A percentile compares a stretch with the other conserved stretches of the same genome.
Evolutionary conservation across 208 protist genomes (phyloP).

Genomic region (Trypanosoma mega): DNA sequence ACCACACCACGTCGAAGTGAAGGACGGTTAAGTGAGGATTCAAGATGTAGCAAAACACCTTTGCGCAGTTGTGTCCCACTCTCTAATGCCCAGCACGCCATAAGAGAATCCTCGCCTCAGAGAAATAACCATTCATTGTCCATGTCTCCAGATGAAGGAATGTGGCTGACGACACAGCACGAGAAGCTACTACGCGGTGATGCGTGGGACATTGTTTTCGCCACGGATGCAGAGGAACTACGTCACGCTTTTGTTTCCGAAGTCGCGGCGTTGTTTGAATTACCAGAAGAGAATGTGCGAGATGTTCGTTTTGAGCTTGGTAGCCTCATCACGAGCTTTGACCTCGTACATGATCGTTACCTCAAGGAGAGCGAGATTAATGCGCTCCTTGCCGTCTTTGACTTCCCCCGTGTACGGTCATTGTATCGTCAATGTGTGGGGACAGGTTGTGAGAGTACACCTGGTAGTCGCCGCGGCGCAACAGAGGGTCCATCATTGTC

Average conservation of each 20-base stretch:
- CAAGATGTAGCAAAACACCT: too few relatives aligned
- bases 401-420: slow-evolving; percentile 33
- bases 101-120: too few relatives aligned
- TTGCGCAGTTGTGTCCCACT: too few relatives aligned
- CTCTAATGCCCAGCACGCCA: too few relatives aligned
- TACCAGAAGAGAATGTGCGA: slow-evolving; percentile 31
- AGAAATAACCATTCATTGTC: too few relatives aligned
- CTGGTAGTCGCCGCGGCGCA: too few relatives aligned
- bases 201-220: slow-evolving; percentile 36
- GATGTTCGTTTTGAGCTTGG: slow-evolving; percentile 31
- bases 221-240: slow-evolving; percentile 27
- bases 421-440: slow-evolving; percentile 28
- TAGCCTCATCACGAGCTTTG: slow-evolving; percentile 33
- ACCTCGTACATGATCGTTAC: slow-evolving; percentile 36
- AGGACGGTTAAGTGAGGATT: too few relatives aligned
- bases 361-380: slow-evolving; percentile 33
- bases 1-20: too few relatives aligned
- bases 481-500: too few relatives aligned
- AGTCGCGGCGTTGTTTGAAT: slow-evolving; percentile 34
- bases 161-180: slow-evolving; percentile 28
- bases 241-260: slow-evolving; percentile 36
- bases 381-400: slow-evolving; percentile 33
- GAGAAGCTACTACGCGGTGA: slow-evolving; percentile 43
- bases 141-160: not conserved
- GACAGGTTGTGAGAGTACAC: not conserved